Percentiles rank a stretch among this genome's conserved stretches.
These are phyloP conservation scores for Pilasporangium apinafurcum DNA, from an alignment of 352 stramenopile genomes.

Conservation along the genomic window DNA sequence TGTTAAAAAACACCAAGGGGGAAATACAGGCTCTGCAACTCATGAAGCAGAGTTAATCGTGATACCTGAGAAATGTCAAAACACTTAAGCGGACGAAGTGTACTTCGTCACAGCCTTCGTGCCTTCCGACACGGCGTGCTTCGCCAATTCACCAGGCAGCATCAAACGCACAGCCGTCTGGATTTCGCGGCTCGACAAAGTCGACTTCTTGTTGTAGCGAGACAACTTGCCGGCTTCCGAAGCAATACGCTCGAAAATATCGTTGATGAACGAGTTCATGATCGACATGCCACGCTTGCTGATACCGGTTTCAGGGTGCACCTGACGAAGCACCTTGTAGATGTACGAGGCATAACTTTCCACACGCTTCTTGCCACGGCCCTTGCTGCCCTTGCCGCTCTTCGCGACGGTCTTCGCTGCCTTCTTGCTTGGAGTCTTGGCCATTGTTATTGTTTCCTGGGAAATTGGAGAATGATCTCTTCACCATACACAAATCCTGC, in stretches of 20 bases:
- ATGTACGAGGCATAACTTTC: slow-evolving; percentile 90
- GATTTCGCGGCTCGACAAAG: slow-evolving; percentile 94
- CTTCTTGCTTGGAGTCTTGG: slow-evolving; percentile 96
- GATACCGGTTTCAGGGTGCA: slow-evolving; percentile 97
- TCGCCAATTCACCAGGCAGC: slow-evolving; percentile 95
- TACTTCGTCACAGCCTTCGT: slow-evolving; percentile 96
- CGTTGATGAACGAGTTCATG: slow-evolving; percentile 99
- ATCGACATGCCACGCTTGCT: slow-evolving; percentile 97
- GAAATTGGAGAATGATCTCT: slow-evolving; percentile 23
- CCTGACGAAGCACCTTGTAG: slow-evolving; percentile 93
- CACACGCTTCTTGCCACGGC: slow-evolving; percentile 85
- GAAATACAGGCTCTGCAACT: background rate
- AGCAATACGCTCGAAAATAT: slow-evolving; percentile 98
- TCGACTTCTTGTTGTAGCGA: slow-evolving; percentile 99
- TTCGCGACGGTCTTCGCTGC: slow-evolving; percentile 77
- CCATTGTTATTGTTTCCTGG: slow-evolving; percentile 60
- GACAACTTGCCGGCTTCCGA: slow-evolving; percentile 94
- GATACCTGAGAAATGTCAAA: background rate
- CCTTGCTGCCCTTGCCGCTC: slow-evolving; percentile 63
- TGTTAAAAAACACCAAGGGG: slow-evolving; percentile 83
- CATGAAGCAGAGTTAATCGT: background rate
- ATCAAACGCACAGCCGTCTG: slow-evolving; percentile 95
- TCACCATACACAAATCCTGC: background rate
- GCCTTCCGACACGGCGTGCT: slow-evolving; percentile 96
- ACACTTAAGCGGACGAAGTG: slow-evolving; percentile 78